phyloP scores from a whole-genome alignment of 2,329 filamentous ascomycete species.

The Neodidymelliopsis sp. region DNA sequence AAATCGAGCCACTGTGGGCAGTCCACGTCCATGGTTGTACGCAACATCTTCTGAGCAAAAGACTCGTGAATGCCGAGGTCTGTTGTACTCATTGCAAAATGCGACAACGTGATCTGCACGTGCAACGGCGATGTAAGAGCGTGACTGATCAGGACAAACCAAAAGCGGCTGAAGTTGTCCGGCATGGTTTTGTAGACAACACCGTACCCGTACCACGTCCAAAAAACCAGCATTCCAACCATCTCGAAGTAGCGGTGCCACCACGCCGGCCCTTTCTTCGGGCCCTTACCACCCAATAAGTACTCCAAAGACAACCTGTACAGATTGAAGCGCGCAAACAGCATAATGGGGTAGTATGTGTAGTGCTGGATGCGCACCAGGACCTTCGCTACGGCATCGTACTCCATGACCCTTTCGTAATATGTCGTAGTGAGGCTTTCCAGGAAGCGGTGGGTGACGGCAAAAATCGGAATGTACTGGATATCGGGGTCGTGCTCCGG shows the following conservation, averaged over 20 bases:
- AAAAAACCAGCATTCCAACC: conserved; percentile 69
- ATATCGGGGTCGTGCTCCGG: conserved; percentile 97
- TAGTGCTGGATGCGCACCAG: conserved; percentile 69
- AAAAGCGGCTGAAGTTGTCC: conserved; percentile 63
- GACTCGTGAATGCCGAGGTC: conserved; percentile 71
- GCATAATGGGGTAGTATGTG: conserved; percentile 73
- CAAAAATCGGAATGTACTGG: conserved; percentile 74
- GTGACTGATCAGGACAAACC: conserved; percentile 70
- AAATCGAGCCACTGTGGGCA: conserved; percentile 77
- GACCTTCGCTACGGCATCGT: conserved; percentile 67
- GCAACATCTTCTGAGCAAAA: conserved; percentile 72
- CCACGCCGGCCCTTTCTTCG: conserved; percentile 67
- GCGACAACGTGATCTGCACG: conserved; percentile 74
- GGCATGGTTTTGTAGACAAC: conserved; percentile 68
- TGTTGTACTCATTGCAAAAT: conserved; percentile 75
- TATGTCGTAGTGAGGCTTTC: conserved; percentile 69
- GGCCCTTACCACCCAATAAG: conserved; percentile 63
- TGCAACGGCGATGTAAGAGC: conserved; percentile 73
- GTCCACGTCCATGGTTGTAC: conserved; percentile 77
- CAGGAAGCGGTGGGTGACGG: conserved; percentile 71
- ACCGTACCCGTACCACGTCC: conserved; percentile 73
- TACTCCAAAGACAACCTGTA: conserved; percentile 73
- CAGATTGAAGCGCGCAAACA: conserved; percentile 74
- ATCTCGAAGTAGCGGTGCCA: conserved; percentile 74
- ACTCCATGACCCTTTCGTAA: conserved; percentile 70